A percentile compares a stretch with the other conserved stretches of the same genome.
Evolutionary conservation across 2,329 filamentous ascomycete genomes (phyloP).

Genomic region (Spiromastix sp.): DNA sequence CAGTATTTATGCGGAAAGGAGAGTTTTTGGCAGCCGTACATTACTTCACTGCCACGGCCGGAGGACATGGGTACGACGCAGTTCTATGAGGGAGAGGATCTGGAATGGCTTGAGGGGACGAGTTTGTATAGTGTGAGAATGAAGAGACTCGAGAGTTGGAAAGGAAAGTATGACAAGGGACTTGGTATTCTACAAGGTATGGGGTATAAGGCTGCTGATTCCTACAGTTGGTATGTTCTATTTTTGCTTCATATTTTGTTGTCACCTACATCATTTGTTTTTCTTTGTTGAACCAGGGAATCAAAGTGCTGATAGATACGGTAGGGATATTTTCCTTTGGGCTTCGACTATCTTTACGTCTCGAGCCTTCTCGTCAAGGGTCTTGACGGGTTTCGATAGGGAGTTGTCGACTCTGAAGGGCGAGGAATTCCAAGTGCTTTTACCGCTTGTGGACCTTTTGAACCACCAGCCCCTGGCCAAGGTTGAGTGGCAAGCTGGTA

Average conservation of each 20-base stretch:
- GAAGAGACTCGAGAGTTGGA: constrained; percentile 25
- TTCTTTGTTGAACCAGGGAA: neutral
- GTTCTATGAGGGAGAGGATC: constrained; percentile 54
- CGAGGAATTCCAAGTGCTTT: constrained; percentile 57
- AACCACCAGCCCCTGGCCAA: constrained; percentile 57
- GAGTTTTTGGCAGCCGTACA: constrained; percentile 61
- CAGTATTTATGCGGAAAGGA: constrained; percentile 49
- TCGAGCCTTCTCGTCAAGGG: constrained; percentile 34
- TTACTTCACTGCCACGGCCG: constrained; percentile 54
- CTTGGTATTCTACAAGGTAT: constrained; percentile 18
- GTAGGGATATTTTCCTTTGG: constrained; percentile 37
- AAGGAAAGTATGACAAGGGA: constrained; percentile 26
- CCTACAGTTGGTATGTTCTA: constrained; percentile 29
- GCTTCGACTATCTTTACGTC: constrained; percentile 35
- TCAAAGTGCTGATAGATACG: neutral
- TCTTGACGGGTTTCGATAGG: constrained; percentile 27
- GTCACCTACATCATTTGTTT: neutral
- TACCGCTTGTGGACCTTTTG: constrained; percentile 61
- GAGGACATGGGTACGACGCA: constrained; percentile 50
- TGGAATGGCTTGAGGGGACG: constrained; percentile 36
- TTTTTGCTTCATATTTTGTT: neutral
- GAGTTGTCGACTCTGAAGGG: constrained; percentile 29
- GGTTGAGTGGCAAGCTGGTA: constrained; percentile 47
- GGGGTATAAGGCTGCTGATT: constrained; percentile 10
- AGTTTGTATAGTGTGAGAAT: constrained; percentile 25